Base-by-base conservation (phyloP, 2,329 filamentous ascomycete species). In the Botryosphaeria agaves region DNA sequence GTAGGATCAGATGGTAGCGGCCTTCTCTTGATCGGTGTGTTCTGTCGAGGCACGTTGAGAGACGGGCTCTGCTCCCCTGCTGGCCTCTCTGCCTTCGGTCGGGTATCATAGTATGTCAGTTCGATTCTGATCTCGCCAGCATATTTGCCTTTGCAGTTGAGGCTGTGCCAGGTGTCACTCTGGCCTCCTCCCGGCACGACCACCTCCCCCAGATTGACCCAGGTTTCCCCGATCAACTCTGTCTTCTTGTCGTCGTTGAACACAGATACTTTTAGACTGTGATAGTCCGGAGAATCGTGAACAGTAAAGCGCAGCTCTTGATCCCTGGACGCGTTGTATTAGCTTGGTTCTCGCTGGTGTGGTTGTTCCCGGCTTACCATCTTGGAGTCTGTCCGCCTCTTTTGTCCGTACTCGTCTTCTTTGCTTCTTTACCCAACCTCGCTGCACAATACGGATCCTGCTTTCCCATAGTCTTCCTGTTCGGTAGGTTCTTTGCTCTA, bases 231-330 rank as follows among this genome's bases (percentile, higher is more conserved):
- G 44, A 98, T 94, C 39, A 98, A 56, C 41, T 98, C 89, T 0
- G 87, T 95, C 60, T 79, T 91, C 61, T 94, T 95, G 57, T 98
- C 89, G 46, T 98, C 89, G 49, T 93, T 94, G 60, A 98, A 98
- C 5, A 95, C 72, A 3, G 87, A 94, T 11, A 95, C 67, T 52
- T 98, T 98, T 34, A 98, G 67, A 50, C 85, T 82, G 56, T 83
- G 84, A 61, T 98, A 98, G 56, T 98, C 89, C 12, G 84, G 76
- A 11, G 84, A 94, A 47, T 95, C 85, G 64, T 94, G 87, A 11
- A 98, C 89, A 26, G 72, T 82, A 49, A 95, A 98, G 37, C 89
- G 82, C 26, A 98, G 69, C 54, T 98, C 89, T 56, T 95, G 83
- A 53, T 98, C 89, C 89, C 89, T 98, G 47, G 39, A 28, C 32